Conservation (phyloP, 768 basidiomycete genomes). For the Lactarius akahatsu region DNA sequence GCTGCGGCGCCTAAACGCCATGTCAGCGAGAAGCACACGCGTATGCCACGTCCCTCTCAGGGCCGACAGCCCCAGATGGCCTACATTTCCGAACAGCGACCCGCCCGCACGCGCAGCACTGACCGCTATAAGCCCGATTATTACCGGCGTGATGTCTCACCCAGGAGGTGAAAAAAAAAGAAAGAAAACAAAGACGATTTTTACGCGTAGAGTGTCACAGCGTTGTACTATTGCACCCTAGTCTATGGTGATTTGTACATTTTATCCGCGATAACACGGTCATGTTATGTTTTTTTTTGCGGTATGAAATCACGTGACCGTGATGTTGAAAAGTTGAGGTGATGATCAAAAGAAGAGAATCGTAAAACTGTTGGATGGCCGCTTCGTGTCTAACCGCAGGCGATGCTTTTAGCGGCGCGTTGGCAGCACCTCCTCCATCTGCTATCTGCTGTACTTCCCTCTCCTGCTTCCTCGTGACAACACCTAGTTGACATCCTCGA, state of each 20-base stretch:
- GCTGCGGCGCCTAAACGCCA: constrained; percentile 21
- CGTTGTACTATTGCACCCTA: constrained; percentile 7
- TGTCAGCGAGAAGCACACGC: constrained; percentile 22
- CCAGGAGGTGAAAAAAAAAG: constrained; percentile 33
- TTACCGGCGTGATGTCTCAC: constrained; percentile 38
- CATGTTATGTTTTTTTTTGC: neutral
- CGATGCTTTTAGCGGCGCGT: constrained; percentile 21
- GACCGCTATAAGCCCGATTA: constrained; percentile 33
- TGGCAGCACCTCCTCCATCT: constrained; percentile 24
- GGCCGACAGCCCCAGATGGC: constrained; percentile 27
- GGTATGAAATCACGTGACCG: constrained; percentile 12
- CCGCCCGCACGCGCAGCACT: constrained; percentile 21
- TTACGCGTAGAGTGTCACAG: constrained; percentile 13
- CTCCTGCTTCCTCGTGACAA: constrained; percentile 2
- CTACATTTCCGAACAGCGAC: constrained; percentile 16
- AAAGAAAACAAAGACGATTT: neutral
- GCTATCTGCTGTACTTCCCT: constrained; percentile 7
- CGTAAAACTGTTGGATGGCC: constrained; percentile 2
- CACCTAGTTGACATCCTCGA: neutral
- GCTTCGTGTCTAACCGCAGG: constrained; percentile 14
- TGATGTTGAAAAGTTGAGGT: neutral
- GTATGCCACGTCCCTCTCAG: constrained; percentile 15
- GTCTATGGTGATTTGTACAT: constrained; percentile 6
- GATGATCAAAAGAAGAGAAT: neutral
- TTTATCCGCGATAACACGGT: neutral